A percentile compares a stretch with the other conserved stretches of the same genome.
Evolutionary conservation across 2,329 filamentous ascomycete genomes (phyloP).

Genomic region (Davidsoniella neocaledoniae): DNA sequence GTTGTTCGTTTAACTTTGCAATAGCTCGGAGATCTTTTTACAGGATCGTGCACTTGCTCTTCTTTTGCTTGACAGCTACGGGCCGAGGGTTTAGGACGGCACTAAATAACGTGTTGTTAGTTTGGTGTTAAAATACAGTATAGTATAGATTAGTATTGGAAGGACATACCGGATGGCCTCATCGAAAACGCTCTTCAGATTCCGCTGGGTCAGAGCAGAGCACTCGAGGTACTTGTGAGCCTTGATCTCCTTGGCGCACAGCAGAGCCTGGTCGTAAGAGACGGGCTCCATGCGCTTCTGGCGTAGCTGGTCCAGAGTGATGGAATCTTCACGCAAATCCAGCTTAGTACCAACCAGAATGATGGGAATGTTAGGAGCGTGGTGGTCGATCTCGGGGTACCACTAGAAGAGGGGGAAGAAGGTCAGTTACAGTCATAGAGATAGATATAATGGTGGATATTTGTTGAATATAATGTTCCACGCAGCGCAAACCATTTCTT

Average conservation of each 20-base stretch:
- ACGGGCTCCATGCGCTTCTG: constrained; percentile 96
- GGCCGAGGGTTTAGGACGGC: constrained; percentile 56
- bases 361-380: constrained; percentile 87
- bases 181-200: constrained; percentile 96
- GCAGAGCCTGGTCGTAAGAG: constrained; percentile 77
- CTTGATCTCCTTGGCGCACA: constrained; percentile 82
- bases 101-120: constrained; percentile 27
- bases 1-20: no score
- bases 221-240: constrained; percentile 97
- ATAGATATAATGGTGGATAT: constrained; percentile 2
- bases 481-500: not conserved
- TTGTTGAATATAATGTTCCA: not conserved
- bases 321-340: constrained; percentile 77
- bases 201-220: constrained; percentile 88
- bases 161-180: constrained; percentile 73
- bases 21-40: constrained; percentile 22
- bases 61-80: constrained; percentile 39
- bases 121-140: constrained; percentile 6
- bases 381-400: constrained; percentile 94
- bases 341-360: constrained; percentile 96
- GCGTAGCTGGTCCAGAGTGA: constrained; percentile 64
- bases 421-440: no score
- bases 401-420: constrained; percentile 38
- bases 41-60: constrained; percentile 53
- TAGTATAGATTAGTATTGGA: not conserved